A percentile compares a stretch with the other conserved stretches of the same genome.
These are phyloP conservation scores for Mycena polygramma DNA, from an alignment of 768 basidiomycete genomes.

Conservation along the genomic window DNA sequence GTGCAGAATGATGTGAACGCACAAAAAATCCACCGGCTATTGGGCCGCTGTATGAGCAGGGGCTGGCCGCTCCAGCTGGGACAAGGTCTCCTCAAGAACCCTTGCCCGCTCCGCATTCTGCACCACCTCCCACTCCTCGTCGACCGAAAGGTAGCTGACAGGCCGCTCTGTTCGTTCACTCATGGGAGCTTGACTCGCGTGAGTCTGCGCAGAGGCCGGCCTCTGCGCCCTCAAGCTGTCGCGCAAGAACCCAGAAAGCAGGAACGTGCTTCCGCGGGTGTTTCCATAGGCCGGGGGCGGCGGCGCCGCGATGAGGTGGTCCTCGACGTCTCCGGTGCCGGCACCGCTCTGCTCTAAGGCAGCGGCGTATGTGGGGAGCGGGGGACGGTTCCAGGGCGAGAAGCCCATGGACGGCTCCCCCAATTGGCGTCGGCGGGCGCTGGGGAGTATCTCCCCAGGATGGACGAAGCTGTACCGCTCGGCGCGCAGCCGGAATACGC, in stretches of 20 bases:
- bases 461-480: slow-evolving; percentile 72
- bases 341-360: slow-evolving; percentile 75
- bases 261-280: slow-evolving; percentile 75
- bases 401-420: slow-evolving; percentile 54
- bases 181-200: slow-evolving; percentile 41
- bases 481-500: slow-evolving; percentile 73
- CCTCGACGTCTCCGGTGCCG: slow-evolving; percentile 84
- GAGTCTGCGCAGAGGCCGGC: slow-evolving; percentile 53
- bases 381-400: slow-evolving; percentile 80
- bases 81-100: slow-evolving; percentile 68
- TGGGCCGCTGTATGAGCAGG: background rate
- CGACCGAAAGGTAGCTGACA: slow-evolving; percentile 67
- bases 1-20: too few species aligned
- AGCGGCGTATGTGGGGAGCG: slow-evolving; percentile 79
- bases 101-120: slow-evolving; percentile 66
- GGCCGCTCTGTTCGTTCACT: slow-evolving; percentile 54
- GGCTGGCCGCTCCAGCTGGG: slow-evolving; percentile 54
- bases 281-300: slow-evolving; percentile 86
- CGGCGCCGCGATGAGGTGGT: slow-evolving; percentile 72
- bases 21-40: slow-evolving; percentile 5
- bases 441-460: slow-evolving; percentile 68
- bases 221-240: slow-evolving; percentile 64
- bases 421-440: slow-evolving; percentile 46
- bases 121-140: slow-evolving; percentile 70
- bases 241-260: slow-evolving; percentile 66